Evolutionary conservation across 768 basidiomycete species (phyloP).

Genomic region (Tylopilus sp.): DNA sequence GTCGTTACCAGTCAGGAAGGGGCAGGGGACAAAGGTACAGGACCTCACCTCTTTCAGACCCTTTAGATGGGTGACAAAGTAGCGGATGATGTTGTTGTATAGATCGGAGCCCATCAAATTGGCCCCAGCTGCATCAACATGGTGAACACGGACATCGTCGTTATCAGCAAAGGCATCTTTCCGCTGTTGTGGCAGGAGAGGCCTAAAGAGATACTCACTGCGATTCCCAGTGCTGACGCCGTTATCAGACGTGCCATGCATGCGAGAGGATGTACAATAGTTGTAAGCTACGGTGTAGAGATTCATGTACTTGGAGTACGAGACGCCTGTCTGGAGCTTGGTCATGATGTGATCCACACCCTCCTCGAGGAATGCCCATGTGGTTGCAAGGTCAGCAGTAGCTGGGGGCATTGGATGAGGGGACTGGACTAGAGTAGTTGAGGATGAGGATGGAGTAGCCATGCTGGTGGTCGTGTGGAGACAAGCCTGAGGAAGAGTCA

Average conservation of each 20-base stretch:
- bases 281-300: slow-evolving; percentile 95
- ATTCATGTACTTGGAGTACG: slow-evolving; percentile 85
- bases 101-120: slow-evolving; percentile 97
- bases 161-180: slow-evolving; percentile 25
- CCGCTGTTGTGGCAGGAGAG: slow-evolving; percentile 13
- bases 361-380: slow-evolving; percentile 86
- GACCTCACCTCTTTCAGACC: slow-evolving; percentile 54
- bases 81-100: slow-evolving; percentile 91
- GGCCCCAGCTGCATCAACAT: slow-evolving; percentile 63
- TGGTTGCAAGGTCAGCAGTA: slow-evolving; percentile 72
- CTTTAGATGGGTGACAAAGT: slow-evolving; percentile 83
- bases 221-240: slow-evolving; percentile 39
- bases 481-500: slow-evolving; percentile 16
- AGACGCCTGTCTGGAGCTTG: slow-evolving; percentile 83
- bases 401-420: slow-evolving; percentile 59
- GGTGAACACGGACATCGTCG: slow-evolving; percentile 18
- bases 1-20: slow-evolving; percentile 14
- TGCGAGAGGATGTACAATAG: slow-evolving; percentile 90
- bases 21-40: slow-evolving; percentile 18
- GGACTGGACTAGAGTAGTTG: slow-evolving; percentile 24
- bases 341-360: slow-evolving; percentile 91
- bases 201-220: slow-evolving; percentile 44
- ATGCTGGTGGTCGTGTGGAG: slow-evolving; percentile 32
- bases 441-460: slow-evolving; percentile 32
- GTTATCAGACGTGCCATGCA: slow-evolving; percentile 50